Base-by-base conservation (phyloP, 2,329 filamentous ascomycete species). In the Fusarium begoniae region DNA sequence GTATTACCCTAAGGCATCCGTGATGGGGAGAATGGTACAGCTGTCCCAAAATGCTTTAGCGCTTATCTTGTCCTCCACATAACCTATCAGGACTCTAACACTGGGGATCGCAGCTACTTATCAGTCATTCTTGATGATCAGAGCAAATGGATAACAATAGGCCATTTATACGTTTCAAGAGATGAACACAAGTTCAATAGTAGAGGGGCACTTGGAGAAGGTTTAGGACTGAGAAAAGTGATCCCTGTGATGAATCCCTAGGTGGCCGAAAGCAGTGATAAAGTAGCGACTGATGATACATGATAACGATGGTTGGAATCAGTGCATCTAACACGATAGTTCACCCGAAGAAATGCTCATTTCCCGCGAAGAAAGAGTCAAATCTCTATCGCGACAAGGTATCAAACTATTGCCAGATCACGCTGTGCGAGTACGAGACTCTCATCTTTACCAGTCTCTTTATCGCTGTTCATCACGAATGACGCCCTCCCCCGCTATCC, bases 161-260 rank as follows among this genome's bases (percentile, higher is more conserved):
- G n/a, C n/a, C n/a, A n/a, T n/a, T n/a, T n/a, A n/a, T n/a, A n/a
- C n/a, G n/a, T n/a, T n/a, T n/a, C n/a, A n/a, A n/a, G n/a, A n/a
- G n/a, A n/a, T n/a, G n/a, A n/a, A n/a, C n/a, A n/a, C n/a, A n/a
- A n/a, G n/a, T n/a, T n/a, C n/a, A n/a, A n/a, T 4, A 20, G 17
- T 15, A 20, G 15, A 35, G 3, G 0, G 0, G 2, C 2, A 20
- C n/a, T 8, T 11, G 12, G 2, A 2, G 2, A 6, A 11, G 17
- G 12, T 9, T 20, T 35, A 5, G 0, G 1, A 20, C 2, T 1
- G 18, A 12, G 8, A n/a, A n/a, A n/a, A n/a, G n/a, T n/a, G n/a
- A n/a, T n/a, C n/a, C n/a, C n/a, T n/a, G n/a, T n/a, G n/a, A n/a
- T n/a, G n/a, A n/a, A n/a, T n/a, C n/a, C n/a, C n/a, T n/a, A n/a